phyloP scores from a whole-genome alignment of 352 stramenopile species.

The Phytophthora multivora region DNA sequence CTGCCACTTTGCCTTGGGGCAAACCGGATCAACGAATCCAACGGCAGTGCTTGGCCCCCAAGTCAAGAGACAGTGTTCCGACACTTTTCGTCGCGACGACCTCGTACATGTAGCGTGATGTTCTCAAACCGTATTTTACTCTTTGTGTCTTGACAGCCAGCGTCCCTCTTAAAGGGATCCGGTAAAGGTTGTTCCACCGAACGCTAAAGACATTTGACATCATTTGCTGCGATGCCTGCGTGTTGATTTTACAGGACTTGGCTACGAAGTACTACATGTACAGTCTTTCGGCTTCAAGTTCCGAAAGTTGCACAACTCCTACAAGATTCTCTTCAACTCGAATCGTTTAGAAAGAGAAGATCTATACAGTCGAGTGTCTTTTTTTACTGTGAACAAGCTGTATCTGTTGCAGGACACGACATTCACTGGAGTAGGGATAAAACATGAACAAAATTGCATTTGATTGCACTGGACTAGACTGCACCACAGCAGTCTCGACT shows the following conservation, averaged over 20 bases:
- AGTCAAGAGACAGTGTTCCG: conserved; percentile 4
- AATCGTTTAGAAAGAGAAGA: not conserved
- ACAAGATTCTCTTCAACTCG: not conserved
- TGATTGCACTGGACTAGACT: conserved; percentile 29
- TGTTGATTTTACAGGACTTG: not conserved
- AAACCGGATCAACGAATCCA: conserved; percentile 19
- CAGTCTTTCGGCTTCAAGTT: not conserved
- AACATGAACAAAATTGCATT: conserved; percentile 32
- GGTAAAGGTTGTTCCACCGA: not conserved
- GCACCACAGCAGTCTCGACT: conserved; percentile 15
- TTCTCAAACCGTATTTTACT: conserved; percentile 20
- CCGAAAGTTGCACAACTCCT: not conserved
- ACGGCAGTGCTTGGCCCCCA: conserved; percentile 6
- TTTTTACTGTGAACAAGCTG: no score
- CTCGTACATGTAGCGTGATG: conserved; percentile 10
- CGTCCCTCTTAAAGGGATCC: not conserved
- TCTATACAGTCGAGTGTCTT: not conserved
- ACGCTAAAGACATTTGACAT: conserved; percentile 4
- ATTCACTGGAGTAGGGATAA: not conserved
- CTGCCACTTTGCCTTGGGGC: conserved; percentile 1
- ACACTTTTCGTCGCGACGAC: conserved; percentile 19
- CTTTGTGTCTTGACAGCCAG: not conserved
- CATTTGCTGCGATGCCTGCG: conserved; percentile 1
- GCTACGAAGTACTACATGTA: not conserved
- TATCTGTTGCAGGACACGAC: no score